Percentiles rank a stretch among this genome's conserved stretches.
These are phyloP conservation scores for Stygiomarasmius scandens DNA, from an alignment of 1,284 basidiomycete species.

Conservation along the genomic window DNA sequence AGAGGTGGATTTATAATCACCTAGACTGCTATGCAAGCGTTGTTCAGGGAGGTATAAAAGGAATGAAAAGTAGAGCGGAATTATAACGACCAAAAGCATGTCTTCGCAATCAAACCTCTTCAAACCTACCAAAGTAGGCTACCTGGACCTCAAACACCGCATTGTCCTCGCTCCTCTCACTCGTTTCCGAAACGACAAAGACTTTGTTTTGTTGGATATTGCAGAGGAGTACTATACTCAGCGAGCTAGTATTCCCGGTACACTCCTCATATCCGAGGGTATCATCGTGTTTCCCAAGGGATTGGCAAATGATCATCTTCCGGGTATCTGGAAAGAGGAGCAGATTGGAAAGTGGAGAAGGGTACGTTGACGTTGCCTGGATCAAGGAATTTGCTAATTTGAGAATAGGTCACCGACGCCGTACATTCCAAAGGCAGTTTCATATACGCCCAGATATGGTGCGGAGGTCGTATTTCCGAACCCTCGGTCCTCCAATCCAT, in stretches of 20 bases:
- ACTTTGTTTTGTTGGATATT: conserved; percentile 34
- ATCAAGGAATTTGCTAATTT: not conserved
- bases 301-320: conserved; percentile 16
- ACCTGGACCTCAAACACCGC: conserved; percentile 2
- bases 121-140: conserved; percentile 4
- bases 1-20: too few relatives aligned
- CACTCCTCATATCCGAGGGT: conserved; percentile 15
- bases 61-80: too few relatives aligned
- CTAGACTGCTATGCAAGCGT: too few relatives aligned
- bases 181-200: conserved; percentile 2
- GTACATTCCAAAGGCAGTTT: conserved; percentile 5
- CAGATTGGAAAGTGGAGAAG: conserved; percentile 26
- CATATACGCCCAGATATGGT: conserved; percentile 5
- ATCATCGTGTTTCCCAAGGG: not conserved
- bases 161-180: conserved; percentile 13
- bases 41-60: too few relatives aligned
- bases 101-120: conserved; percentile 7
- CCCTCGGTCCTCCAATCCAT: not conserved
- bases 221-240: conserved; percentile 46
- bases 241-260: conserved; percentile 30
- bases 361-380: conserved; percentile 4
- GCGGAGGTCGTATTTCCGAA: conserved; percentile 4
- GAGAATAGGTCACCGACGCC: conserved; percentile 23
- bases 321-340: conserved; percentile 24
- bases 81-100: too few relatives aligned